Evolutionary conservation across 1,139 yeast genomes (phyloP), one percentile per base, ranked within the genome.

Genomic region (Hansenula lynferdii): DNA sequence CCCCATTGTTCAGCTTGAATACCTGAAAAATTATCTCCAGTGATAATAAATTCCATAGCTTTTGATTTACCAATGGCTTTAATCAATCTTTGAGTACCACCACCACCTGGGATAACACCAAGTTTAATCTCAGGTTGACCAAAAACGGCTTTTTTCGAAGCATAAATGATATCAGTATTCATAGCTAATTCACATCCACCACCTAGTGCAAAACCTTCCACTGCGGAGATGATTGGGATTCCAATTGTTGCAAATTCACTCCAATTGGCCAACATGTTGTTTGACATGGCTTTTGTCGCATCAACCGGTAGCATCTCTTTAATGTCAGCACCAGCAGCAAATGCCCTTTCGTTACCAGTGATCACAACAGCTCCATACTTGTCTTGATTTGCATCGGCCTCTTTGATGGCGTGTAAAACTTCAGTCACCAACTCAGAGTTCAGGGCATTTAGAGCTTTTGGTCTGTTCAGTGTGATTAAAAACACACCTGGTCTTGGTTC

Each of bases 361-460:
- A 72, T 41, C 17, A 72, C 72, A 36, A 69, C 66, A 6, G 75
- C 74, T 1, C 74, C 72, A 42, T 65, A 61, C 18, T 58, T 53
- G 7, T 55, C 53, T 40, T 41, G 33, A 8, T 70, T 69, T 16
- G 44, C 37, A 40, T 70, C 72, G 4, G 72, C 70, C 11, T 51
- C 54, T 14, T 35, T 34, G 34, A 72, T 50, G 6, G 73, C 76
- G 11, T 53, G 53, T 49, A 69, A 58, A 17, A 72, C 51, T 47
- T 72, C 77, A 9, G 31, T 39, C 42, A 71, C 57, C 17, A 72
- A 72, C 4, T 63, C 71, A 3, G 75, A 70, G 53, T 66, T 72
- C 50, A 82, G 67, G 9, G 90, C 86, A 57, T 83, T 83, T 48
- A 82, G 70, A 34, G 77, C 79, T 48, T 68, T 64, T 27, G 90